Conservation (phyloP, 345 rosid species). For the Erucastrum elatum region DNA sequence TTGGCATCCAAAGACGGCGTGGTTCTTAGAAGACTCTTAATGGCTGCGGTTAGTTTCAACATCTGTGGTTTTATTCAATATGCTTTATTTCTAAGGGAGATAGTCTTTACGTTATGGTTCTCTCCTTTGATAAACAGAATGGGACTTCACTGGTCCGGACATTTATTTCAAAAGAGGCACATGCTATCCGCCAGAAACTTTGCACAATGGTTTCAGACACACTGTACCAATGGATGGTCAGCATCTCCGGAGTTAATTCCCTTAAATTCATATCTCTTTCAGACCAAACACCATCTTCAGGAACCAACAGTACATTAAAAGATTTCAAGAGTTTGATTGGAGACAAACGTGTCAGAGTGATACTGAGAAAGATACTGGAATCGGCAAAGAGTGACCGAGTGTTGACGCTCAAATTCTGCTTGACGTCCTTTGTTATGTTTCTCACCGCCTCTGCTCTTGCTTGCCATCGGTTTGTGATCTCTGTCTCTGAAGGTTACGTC, state of each 20-base stretch:
- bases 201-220: slow-evolving; percentile 57
- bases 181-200: slow-evolving; percentile 55
- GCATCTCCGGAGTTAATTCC: slow-evolving; percentile 34
- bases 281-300: slow-evolving; percentile 42
- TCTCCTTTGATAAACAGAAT: slow-evolving; percentile 55
- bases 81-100: not conserved
- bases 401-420: slow-evolving; percentile 62
- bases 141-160: slow-evolving; percentile 74
- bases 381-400: slow-evolving; percentile 60
- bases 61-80: not conserved
- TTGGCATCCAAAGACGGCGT: slow-evolving; percentile 75
- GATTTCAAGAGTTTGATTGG: slow-evolving; percentile 50
- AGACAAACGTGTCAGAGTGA: slow-evolving; percentile 75
- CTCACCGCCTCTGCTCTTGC: slow-evolving; percentile 66
- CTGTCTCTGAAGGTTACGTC: slow-evolving; percentile 54
- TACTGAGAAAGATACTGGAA: slow-evolving; percentile 53
- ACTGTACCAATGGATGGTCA: slow-evolving; percentile 57
- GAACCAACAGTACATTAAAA: slow-evolving; percentile 39
- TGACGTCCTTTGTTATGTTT: slow-evolving; percentile 56
- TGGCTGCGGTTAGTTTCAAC: slow-evolving; percentile 79
- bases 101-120: not conserved
- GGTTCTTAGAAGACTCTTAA: slow-evolving; percentile 77
- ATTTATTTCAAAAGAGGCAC: slow-evolving; percentile 73
- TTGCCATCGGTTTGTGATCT: slow-evolving; percentile 56
- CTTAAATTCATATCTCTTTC: slow-evolving; percentile 37